A percentile compares a stretch with the other conserved stretches of the same genome.
These are phyloP conservation scores for Coniochaeta sp. DNA, from an alignment of 2,329 filamentous ascomycete genomes.

Conservation along the genomic window DNA sequence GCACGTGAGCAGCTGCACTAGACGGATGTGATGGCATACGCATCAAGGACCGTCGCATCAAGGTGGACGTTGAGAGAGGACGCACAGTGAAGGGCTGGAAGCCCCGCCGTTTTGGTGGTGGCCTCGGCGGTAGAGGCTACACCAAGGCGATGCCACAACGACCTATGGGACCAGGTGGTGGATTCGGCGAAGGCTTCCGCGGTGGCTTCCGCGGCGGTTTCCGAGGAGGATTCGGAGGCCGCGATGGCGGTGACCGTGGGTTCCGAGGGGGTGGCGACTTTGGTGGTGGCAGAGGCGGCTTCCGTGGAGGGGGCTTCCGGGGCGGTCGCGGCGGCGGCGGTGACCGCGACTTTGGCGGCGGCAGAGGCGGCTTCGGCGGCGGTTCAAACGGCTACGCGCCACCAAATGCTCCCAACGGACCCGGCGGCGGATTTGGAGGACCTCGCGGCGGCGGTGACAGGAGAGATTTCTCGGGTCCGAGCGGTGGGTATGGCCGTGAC, in stretches of 20 bases:
- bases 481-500: conserved; percentile 38
- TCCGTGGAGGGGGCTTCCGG: conserved; percentile 23
- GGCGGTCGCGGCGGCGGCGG: conserved; percentile 51
- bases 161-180: conserved; percentile 57
- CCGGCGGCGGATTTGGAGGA: conserved; percentile 56
- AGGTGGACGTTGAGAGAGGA: conserved; percentile 94
- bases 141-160: conserved; percentile 72
- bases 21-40: conserved; percentile 77
- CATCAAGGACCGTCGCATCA: conserved; percentile 85
- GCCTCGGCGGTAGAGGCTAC: conserved; percentile 86
- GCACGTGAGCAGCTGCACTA: conserved; percentile 73
- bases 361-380: conserved; percentile 35
- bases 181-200: conserved; percentile 48
- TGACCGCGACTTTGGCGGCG: conserved; percentile 26
- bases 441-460: conserved; percentile 42
- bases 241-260: conserved; percentile 37
- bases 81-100: conserved; percentile 92
- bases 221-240: conserved; percentile 46
- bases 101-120: conserved; percentile 83
- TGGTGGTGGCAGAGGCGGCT: conserved; percentile 34
- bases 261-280: conserved; percentile 39
- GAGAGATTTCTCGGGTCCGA: conserved; percentile 34
- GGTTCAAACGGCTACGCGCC: conserved; percentile 41
- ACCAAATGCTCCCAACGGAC: conserved; percentile 46
- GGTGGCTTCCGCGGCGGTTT: conserved; percentile 41